Evolutionary conservation across 2,329 filamentous ascomycete species (phyloP), one percentile per base, ranked within the genome.

Genomic region (Sporothrix pallida): DNA sequence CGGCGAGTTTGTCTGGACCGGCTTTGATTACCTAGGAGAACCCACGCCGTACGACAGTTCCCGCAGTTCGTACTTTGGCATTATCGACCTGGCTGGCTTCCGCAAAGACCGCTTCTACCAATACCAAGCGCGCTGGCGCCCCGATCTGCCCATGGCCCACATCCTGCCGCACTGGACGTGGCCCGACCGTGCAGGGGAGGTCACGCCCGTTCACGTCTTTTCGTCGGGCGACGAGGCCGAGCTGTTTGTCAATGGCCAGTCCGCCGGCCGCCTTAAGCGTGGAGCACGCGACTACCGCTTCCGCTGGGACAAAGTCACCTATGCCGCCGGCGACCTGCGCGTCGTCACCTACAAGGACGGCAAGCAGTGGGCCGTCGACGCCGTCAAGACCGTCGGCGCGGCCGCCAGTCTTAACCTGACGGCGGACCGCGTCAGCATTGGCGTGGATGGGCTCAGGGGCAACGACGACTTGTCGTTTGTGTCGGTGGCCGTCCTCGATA

Each of bases 141-240:
- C 86, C 0, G 83, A 86, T 17, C 72, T 86, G 0, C 79, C 76
- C 1, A 83, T 85, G 79, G 87, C 85, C 3, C 86, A 88, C 76
- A 84, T 89, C 20, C 81, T 88, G 0, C 87, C 87, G 1, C 87
- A 88, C 77, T 89, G 87, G 87, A 87, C 81, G 17, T 89, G 86
- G 85, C 83, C 85, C 0, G 83, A 84, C 17, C 80, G 74, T 37
- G 81, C 81, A 0, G 85, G 85, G 1, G 75, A 83, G 72, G 80
- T 84, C 0, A 88, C 87, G 3, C 87, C 87, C 0, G 86, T 88
- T 0, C 86, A 89, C 76, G 86, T 88, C 0, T 88, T 87, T 75
- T 82, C 86, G 0, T 80, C 83, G 0, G 87, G 80, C 2, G 85
- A 88, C 75, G 85, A 87, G 76, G 87, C 86, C 3, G 87, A 89